phyloP scores from a whole-genome alignment of 257 asterid species.

The Petrea volubilis region DNA sequence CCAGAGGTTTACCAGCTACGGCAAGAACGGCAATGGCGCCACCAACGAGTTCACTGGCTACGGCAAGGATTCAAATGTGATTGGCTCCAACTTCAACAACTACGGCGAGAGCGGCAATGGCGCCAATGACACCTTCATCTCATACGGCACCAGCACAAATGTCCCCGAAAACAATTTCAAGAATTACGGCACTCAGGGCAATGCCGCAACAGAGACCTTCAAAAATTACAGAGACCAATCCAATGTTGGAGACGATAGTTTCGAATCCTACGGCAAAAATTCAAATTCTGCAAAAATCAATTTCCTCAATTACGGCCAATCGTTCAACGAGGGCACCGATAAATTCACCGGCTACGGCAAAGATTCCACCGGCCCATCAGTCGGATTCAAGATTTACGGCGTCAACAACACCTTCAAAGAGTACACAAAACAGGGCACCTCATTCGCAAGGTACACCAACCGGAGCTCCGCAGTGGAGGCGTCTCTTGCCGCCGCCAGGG shows the following conservation, averaged over 20 bases:
- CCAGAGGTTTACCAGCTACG: constrained; percentile 62
- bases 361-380: constrained; percentile 26
- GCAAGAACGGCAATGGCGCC: constrained; percentile 71
- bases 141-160: constrained; percentile 56
- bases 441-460: constrained; percentile 54
- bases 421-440: constrained; percentile 45
- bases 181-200: constrained; percentile 60
- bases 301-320: constrained; percentile 66
- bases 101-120: constrained; percentile 65
- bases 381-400: constrained; percentile 59
- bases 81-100: constrained; percentile 63
- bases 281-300: constrained; percentile 49
- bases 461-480: constrained; percentile 26
- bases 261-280: constrained; percentile 55
- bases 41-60: constrained; percentile 55
- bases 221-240: constrained; percentile 65
- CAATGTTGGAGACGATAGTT: constrained; percentile 79
- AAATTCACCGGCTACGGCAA: constrained; percentile 63
- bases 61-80: constrained; percentile 58
- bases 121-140: constrained; percentile 55
- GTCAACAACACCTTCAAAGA: constrained; percentile 71
- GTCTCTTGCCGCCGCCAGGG: constrained; percentile 30
- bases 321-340: constrained; percentile 80
- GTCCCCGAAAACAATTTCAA: constrained; percentile 61
- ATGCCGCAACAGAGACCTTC: constrained; percentile 59